phyloP scores from a whole-genome alignment of 1,284 basidiomycete species.

The Flammula alnicola region DNA sequence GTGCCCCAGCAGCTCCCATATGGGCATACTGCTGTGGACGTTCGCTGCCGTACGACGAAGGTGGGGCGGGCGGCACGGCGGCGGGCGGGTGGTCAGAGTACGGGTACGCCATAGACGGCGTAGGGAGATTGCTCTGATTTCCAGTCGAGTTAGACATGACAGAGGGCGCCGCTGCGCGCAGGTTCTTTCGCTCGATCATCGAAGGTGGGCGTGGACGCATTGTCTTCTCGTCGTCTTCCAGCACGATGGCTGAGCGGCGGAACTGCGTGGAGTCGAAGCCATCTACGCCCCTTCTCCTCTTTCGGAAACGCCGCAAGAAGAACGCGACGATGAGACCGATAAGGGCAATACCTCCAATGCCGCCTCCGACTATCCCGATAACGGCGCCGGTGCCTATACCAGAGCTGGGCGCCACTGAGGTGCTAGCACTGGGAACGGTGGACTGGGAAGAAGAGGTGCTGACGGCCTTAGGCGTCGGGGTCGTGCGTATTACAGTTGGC shows the following conservation, averaged over 20 bases:
- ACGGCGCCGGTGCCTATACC: conserved; percentile 22
- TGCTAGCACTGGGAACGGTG: not conserved
- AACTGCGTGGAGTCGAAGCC: conserved; percentile 28
- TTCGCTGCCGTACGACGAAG: conserved; percentile 12
- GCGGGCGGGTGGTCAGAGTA: conserved; percentile 14
- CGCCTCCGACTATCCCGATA: conserved; percentile 25
- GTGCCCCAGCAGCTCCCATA: conserved; percentile 10
- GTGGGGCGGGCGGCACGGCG: conserved; percentile 6
- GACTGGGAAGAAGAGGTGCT: not conserved
- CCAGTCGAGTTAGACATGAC: conserved; percentile 2
- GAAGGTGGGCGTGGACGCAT: conserved; percentile 28
- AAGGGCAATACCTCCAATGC: conserved; percentile 18
- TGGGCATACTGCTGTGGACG: conserved; percentile 12
- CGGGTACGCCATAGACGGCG: conserved; percentile 21
- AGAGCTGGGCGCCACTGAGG: conserved; percentile 3
- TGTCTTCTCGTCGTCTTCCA: conserved; percentile 22
- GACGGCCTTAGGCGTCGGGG: not conserved
- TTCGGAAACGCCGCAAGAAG: conserved; percentile 27
- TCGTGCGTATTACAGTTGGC: not conserved
- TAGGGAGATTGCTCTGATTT: conserved; percentile 10
- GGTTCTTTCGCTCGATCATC: conserved; percentile 28
- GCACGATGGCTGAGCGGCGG: conserved; percentile 31
- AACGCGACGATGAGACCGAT: conserved; percentile 21
- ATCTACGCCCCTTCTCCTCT: conserved; percentile 18
- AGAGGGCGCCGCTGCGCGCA: conserved; percentile 10